phyloP scores from a whole-genome alignment of 257 asterid genomes.

The Eucommia ulmoides region DNA sequence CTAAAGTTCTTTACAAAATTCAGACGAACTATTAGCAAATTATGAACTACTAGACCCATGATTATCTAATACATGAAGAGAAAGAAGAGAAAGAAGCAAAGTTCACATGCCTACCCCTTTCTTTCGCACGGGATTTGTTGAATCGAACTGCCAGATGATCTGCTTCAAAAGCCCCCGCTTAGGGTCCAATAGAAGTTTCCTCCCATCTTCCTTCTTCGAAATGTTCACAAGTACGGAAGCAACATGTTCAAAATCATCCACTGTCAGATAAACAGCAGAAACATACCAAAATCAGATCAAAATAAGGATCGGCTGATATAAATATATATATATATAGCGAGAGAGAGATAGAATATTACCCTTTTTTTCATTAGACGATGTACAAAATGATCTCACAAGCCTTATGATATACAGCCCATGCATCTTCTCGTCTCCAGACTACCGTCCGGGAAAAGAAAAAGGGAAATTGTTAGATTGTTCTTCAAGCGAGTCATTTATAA shows the following conservation, averaged over 20 bases:
- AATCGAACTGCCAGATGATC: constrained; percentile 76
- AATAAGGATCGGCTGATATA: neutral
- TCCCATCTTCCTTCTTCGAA: constrained; percentile 76
- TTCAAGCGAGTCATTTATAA: no score
- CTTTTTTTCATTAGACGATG: constrained; percentile 42
- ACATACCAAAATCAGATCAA: neutral
- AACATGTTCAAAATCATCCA: constrained; percentile 83
- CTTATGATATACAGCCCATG: constrained; percentile 74
- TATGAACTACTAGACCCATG: no score
- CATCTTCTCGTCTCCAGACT: constrained; percentile 79
- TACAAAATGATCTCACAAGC: constrained; percentile 85
- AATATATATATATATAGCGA: constrained; percentile 11
- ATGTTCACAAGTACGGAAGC: constrained; percentile 86
- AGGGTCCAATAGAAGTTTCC: constrained; percentile 82
- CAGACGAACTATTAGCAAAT: no score
- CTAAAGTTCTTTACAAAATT: no score
- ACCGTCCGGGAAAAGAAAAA: constrained; percentile 7
- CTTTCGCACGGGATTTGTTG: constrained; percentile 59
- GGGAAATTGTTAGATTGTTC: constrained; percentile 3
- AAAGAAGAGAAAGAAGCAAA: no score
- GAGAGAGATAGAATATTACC: constrained; percentile 18
- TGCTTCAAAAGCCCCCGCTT: constrained; percentile 83
- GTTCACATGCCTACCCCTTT: constrained; percentile 80
- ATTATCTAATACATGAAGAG: neutral
- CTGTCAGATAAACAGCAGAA: constrained; percentile 20